Evolutionary conservation across 1,284 basidiomycete genomes (phyloP), one percentile per base, ranked within the genome.

Genomic region (Ustilago shanxiensis): DNA sequence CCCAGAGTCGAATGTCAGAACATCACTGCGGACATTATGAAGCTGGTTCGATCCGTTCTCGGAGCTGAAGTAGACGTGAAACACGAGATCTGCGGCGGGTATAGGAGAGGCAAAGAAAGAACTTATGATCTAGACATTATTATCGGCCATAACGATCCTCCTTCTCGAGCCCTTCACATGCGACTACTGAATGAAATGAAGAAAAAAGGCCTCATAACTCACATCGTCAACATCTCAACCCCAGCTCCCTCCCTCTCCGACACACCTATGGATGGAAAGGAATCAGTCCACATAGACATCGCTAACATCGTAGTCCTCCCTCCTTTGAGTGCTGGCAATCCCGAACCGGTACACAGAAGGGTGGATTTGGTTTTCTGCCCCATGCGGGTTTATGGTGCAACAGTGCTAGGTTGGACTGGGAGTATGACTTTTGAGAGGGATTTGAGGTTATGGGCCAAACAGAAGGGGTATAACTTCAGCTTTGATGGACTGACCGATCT

Each of bases 301-400:
- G 81, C 81, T 8, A 79, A 83, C 62, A 75, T 83, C 29, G 81
- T 83, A 47, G 65, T 81, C 28, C 61, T 79, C 13, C 72, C 79
- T 9, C 59, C 58, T 1, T 29, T 28, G 9, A 72, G 78, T 9
- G 57, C 58, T 1, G 29, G 24, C 24, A n/a, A 59, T 0, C 14
- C 29, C 22, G 18, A 14, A 1, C 55, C 77, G 5, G 61, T 74
- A 26, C 79, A 64, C 22, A 33, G 62, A 11, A 39, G 74, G 4
- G 74, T 77, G 0, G 71, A 79, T 47, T 41, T 77, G 0, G 66
- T 79, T 14, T 80, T 76, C 53, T 68, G 67, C 33, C 71, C 73
- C 3, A 39, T 72, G 8, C 51, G 52, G 6, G 73, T 79, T 14
- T 79, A 81, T 57, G 81, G 81, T 2, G 81, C 81, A 4, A 75